Evolutionary conservation across 2,329 filamentous ascomycete genomes (phyloP), one percentile per base, ranked within the genome.

Genomic region (Aspergillus sp.): DNA sequence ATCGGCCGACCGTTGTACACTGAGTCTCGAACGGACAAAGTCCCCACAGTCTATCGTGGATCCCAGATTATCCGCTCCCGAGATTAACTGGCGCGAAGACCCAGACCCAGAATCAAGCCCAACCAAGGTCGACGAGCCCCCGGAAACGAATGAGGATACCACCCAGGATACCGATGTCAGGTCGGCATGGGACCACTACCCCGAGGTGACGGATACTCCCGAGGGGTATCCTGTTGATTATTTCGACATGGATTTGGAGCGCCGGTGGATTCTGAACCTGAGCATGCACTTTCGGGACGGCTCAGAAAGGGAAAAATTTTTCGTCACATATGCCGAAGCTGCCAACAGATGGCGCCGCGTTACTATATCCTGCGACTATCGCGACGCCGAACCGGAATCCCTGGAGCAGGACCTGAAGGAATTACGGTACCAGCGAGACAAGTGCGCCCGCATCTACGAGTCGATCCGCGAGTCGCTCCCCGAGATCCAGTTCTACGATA

Each of bases 241-340:
- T 66, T 83, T 96, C 63, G 86, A 89, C 63, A 86, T 90, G 62
- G 93, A 98, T 74, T 82, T 97, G 55, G 92, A 97, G 69, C 85
- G 82, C 60, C 88, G 85, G 68, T 99, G 95, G 95, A 98, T 99
- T 59, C 81, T 99, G 65, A 99, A 99, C 70, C 83, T 98, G 59
- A 97, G 92, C 76, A 97, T 99, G 95, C 92, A 96, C 74, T 99
- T 97, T 74, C 87, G 93, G 58, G 95, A 99, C 76, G 88, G 89
- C 68, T 96, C 93, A 12, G 90, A 90, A 66, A 85, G 93, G 44
- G 95, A 99, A 74, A 99, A 99, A 74, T 98, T 98, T 79, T 99
- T 98, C 73, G 88, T 99, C 62, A 98, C 95, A 0, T 99, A 90
- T 72, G 90, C 92, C 48, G 89, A 96, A 72, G 84, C 84, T 48